A percentile compares a stretch with the other conserved stretches of the same genome.
Conservation (phyloP, 2,329 filamentous ascomycete genomes). For the Phyllosticta ampelicida region DNA sequence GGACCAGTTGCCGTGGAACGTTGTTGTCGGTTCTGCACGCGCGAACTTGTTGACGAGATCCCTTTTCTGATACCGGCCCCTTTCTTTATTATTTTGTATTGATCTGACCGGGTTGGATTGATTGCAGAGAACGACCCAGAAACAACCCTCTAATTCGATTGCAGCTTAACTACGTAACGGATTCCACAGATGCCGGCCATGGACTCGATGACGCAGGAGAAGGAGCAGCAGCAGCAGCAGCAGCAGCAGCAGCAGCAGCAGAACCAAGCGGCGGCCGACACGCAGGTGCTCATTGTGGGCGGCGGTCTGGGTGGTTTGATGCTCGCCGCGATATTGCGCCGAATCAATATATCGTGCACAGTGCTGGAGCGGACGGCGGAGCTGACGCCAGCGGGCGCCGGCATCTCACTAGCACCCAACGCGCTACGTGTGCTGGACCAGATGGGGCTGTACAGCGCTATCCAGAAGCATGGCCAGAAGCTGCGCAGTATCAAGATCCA, state of each 20-base stretch:
- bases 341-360: constrained; percentile 14
- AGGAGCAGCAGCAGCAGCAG: too few relatives aligned
- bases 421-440: constrained; percentile 10
- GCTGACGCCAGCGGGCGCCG: constrained; percentile 16
- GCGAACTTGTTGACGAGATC: too few relatives aligned
- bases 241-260: too few relatives aligned
- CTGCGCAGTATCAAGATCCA: background rate
- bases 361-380: constrained; percentile 15
- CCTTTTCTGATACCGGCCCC: too few relatives aligned
- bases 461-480: background rate
- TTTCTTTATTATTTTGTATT: too few relatives aligned
- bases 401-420: constrained; percentile 14
- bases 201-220: background rate
- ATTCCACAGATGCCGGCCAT: background rate
- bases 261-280: background rate
- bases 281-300: constrained; percentile 9
- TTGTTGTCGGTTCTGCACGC: too few relatives aligned
- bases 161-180: too few relatives aligned
- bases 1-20: too few relatives aligned
- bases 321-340: constrained; percentile 14
- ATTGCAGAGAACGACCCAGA: too few relatives aligned
- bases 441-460: constrained; percentile 2
- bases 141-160: too few relatives aligned
- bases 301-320: constrained; percentile 12
- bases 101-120: too few relatives aligned